Evolutionary conservation across 1,139 yeast genomes (phyloP).

Genomic region (Nematodospora anomalae): DNA sequence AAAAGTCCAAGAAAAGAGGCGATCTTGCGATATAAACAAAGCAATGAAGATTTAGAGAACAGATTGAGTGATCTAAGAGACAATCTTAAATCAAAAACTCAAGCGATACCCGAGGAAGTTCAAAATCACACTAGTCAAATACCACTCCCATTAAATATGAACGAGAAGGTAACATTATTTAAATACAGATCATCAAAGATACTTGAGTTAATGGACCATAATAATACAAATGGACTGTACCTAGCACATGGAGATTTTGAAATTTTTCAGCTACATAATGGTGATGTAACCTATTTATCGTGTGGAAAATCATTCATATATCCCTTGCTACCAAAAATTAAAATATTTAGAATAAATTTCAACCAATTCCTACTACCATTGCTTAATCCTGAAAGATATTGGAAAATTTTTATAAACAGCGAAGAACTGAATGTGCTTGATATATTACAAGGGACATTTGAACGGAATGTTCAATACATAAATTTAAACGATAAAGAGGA

Average conservation of each 20-base stretch:
- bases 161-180: constrained; percentile 42
- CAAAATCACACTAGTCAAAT: background rate
- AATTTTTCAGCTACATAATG: constrained; percentile 63
- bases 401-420: constrained; percentile 57
- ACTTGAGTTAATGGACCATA: constrained; percentile 40
- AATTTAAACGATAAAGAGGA: constrained; percentile 29
- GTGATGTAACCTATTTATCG: constrained; percentile 61
- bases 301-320: constrained; percentile 57
- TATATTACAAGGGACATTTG: constrained; percentile 39
- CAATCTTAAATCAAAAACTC: constrained; percentile 19
- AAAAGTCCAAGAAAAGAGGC: constrained; percentile 39
- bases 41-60: constrained; percentile 27
- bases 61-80: constrained; percentile 32
- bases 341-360: constrained; percentile 52
- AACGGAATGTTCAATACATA: constrained; percentile 45
- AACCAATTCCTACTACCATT: constrained; percentile 64
- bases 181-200: constrained; percentile 39
- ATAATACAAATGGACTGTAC: constrained; percentile 40
- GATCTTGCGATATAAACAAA: constrained; percentile 38
- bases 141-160: constrained; percentile 22
- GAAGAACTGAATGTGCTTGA: constrained; percentile 32
- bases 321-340: constrained; percentile 63
- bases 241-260: constrained; percentile 64
- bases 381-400: constrained; percentile 69
- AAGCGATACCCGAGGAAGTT: background rate